Base-by-base conservation (phyloP, 2,329 filamentous ascomycete species). In the Aureobasidium sp. region DNA sequence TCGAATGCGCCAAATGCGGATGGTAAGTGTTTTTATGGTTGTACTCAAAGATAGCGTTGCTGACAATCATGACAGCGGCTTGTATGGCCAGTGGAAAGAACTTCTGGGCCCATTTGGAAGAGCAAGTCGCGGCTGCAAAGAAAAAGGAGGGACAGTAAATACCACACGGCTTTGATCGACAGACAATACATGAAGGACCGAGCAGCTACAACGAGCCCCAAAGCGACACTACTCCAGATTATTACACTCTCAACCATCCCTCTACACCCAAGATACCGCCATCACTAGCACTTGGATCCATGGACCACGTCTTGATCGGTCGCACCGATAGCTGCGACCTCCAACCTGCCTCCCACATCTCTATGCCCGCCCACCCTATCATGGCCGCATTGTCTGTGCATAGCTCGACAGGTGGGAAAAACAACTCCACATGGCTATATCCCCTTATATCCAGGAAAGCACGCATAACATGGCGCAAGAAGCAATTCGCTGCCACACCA, bases 311-410 rank as follows among this genome's bases (percentile, higher is more conserved):
- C 50, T 81, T 79, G 49, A 88, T 70, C 2, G 86, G 81, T 50
- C 81, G 72, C 62, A 86, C 81, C 27, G 77, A 79, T 61, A 92
- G 69, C 22, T 82, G 81, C 9, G 85, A 87, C 63, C 78, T 75
- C 79, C 84, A 92, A 0, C 93, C 92, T 0, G 83, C 84, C 73
- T 89, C 82, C 70, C 83, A 97, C 92, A 99, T 97, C 75, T 97
- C 92, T 66, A 92, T 82, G 0, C 88, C 94, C 0, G 92, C 81
- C 93, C 94, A 97, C 1, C 88, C 93, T 71, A 97, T 92, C 94
- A 99, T 99, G 52, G 91, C 90, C 14, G 94, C 94, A 74, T 99
- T 97, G 70, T 99, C 94, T 0, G 91, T 97, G 71, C 94, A 97
- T 59, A 93, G 79, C 45, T 80, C 78, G 11, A 83, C 74, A 2